A percentile compares a stretch with the other conserved stretches of the same genome.
phyloP scores from a whole-genome alignment of 2,329 filamentous ascomycete species.

The Fusarium chuoi region DNA sequence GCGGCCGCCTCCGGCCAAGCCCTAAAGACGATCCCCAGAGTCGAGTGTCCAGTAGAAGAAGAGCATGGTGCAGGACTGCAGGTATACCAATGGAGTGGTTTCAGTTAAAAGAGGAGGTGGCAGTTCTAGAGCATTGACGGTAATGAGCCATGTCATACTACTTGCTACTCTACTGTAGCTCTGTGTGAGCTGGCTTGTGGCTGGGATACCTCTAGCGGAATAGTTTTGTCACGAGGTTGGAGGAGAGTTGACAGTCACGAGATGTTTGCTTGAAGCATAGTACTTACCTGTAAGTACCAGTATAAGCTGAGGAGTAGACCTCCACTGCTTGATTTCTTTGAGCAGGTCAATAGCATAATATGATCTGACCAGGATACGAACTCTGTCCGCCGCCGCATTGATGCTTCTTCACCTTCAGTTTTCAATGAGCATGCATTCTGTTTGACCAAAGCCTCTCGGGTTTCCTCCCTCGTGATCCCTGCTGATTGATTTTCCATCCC shows the following conservation, averaged over 20 bases:
- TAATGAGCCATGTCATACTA: neutral
- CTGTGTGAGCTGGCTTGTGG: slow-evolving; percentile 9
- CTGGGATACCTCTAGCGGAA: neutral
- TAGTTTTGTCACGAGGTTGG: neutral
- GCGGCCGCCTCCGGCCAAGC: slow-evolving; percentile 12
- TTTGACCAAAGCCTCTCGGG: slow-evolving; percentile 12
- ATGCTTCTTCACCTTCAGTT: neutral
- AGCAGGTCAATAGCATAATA: slow-evolving; percentile 9
- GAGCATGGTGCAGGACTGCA: slow-evolving; percentile 4
- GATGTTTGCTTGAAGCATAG: neutral
- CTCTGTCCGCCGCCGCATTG: neutral
- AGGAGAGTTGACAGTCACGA: slow-evolving; percentile 8
- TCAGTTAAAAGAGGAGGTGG: slow-evolving; percentile 16
- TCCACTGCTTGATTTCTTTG: neutral
- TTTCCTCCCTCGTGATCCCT: slow-evolving; percentile 28
- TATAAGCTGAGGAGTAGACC: neutral
- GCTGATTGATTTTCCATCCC: slow-evolving; percentile 1
- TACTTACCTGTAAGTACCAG: neutral
- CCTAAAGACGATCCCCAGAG: slow-evolving; percentile 1
- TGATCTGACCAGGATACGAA: slow-evolving; percentile 18
- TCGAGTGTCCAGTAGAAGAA: neutral
- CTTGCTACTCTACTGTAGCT: neutral
- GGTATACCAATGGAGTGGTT: slow-evolving; percentile 16
- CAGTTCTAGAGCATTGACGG: neutral
- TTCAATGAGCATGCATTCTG: neutral